Base-by-base conservation (phyloP, 208 protist species). In the Angomonas desouzai region DNA sequence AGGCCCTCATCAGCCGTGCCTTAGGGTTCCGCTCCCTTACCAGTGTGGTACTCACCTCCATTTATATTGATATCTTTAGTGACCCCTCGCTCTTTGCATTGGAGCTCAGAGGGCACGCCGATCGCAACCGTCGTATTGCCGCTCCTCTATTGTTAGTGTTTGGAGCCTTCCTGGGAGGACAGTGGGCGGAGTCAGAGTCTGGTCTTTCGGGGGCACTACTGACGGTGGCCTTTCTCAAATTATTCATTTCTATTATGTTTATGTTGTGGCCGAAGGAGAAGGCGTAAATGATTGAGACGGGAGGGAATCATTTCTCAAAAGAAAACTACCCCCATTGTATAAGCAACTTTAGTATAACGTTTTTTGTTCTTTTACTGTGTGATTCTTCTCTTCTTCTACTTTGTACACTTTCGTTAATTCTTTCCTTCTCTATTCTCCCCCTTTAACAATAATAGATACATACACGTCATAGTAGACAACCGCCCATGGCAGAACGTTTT, bases 31-130 rank as follows among this genome's bases (percentile, higher is more conserved):
- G 60, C 43, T 62, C 55, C 55, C 45, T 68, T 18, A 68, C 64
- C n/a, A 68, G 64, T 27, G 64, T 68, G 51, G 64, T 68, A 11
- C 64, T 68, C 11, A 68, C 64, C 3, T 62, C 55, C 55, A 68
- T 68, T 29, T 68, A 68, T 29, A 62, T 55, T 36, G 64, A 68
- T 30, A 36, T 68, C 40, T 68, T 68, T 45, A 45, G 48, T 11
- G 64, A 68, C 34, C 64, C 64, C 27, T 23, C 48, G 27, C 55
- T 68, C 23, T 68, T 68, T 43, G 6, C 45, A 23, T 38, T 36
- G 1, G 38, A 48, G 6, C 1, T 53, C 29, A 25, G 36, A 29
- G 55, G n/a, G 0, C 51, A 68, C 55, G 27, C 45, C n/a, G 64
- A 68, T 36, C 64, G 64, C 0, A 68, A 68, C 47, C 64, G 53